A percentile compares a stretch with the other conserved stretches of the same genome.
Conservation (phyloP, 345 rosid genomes). For the Acer negundo region DNA sequence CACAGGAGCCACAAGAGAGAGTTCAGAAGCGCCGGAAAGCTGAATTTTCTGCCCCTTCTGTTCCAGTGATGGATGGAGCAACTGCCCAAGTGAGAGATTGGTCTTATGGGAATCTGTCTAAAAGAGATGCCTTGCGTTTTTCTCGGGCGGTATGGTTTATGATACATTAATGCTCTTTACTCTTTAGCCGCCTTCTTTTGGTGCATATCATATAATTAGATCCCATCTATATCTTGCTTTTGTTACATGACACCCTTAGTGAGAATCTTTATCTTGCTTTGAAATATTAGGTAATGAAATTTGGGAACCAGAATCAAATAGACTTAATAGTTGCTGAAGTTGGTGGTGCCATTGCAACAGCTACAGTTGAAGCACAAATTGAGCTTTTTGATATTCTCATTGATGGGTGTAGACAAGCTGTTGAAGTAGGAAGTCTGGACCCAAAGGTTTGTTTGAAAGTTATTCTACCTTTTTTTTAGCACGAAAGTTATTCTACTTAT, state of each 20-base stretch:
- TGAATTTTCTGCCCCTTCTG: conserved; percentile 61
- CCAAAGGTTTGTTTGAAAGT: conserved; percentile 59
- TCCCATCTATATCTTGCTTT: background rate
- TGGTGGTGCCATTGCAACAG: conserved; percentile 80
- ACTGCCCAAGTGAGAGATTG: conserved; percentile 96
- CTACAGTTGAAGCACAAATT: conserved; percentile 78
- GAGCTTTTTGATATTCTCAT: conserved; percentile 88
- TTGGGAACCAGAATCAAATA: conserved; percentile 82
- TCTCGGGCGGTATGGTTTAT: conserved; percentile 74
- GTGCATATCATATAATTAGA: background rate
- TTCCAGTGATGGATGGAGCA: conserved; percentile 88
- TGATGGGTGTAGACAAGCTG: conserved; percentile 88
- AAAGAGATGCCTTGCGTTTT: conserved; percentile 95
- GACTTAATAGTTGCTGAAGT: conserved; percentile 70
- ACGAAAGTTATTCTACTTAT: background rate
- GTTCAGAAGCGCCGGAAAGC: conserved; percentile 80
- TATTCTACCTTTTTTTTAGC: background rate
- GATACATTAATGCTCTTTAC: background rate
- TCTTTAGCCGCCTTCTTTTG: conserved; percentile 3
- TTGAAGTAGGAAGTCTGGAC: conserved; percentile 62
- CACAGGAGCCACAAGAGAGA: conserved; percentile 63
- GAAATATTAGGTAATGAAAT: conserved; percentile 75
- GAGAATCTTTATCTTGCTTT: conserved; percentile 17
- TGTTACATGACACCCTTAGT: background rate
- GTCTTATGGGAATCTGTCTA: conserved; percentile 92